Evolutionary conservation across 2,329 filamentous ascomycete species (phyloP), one percentile per base, ranked within the genome.

Genomic region (Aspergillus sclerotialis): DNA sequence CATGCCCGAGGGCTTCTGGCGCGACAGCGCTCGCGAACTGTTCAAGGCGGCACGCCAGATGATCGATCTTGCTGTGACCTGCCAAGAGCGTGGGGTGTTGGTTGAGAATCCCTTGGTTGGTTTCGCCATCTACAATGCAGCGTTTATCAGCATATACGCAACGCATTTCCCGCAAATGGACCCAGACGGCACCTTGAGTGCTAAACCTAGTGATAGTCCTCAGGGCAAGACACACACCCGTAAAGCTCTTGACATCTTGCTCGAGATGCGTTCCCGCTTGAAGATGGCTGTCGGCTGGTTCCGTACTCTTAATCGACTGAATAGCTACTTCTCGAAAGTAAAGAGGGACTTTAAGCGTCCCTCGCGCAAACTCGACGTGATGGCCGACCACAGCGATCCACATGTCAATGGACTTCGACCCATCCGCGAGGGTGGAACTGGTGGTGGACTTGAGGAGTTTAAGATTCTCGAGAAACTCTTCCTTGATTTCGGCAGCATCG

Each of bases 131-230:
- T 77, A 75, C 50, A 69, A 68, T 24, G 72, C 72, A 15, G 66
- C 67, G 0, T 68, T 75, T 32, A 55, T 68, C 24, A 67, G 63
- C 11, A 57, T 74, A 7, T 77, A 76, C 48, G 69, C 67, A 19
- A 63, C 66, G 21, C 70, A 72, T 45, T 76, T 76, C 38, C 65
- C 67, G 1, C 66, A 69, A 46, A 75, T 76, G 72, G 73, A 77
- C 38, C 63, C 66, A 1, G 64, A 72, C 7, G 65, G 66, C 7
- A 64, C 63, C 36, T 53, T 76, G 47, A 64, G 65, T 4, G 38
- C 49, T 1, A 57, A 53, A 19, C 44, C 49, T 3, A 45, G 45
- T 4, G 49, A 56, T 32, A 47, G 51, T 25, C 45, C 50, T 11
- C 51, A 53, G 25, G 58, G 58, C 8, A 54, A 55, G 18, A 39